Base-by-base conservation (phyloP, 768 basidiomycete genomes). In the Tephrocybe rancida region DNA sequence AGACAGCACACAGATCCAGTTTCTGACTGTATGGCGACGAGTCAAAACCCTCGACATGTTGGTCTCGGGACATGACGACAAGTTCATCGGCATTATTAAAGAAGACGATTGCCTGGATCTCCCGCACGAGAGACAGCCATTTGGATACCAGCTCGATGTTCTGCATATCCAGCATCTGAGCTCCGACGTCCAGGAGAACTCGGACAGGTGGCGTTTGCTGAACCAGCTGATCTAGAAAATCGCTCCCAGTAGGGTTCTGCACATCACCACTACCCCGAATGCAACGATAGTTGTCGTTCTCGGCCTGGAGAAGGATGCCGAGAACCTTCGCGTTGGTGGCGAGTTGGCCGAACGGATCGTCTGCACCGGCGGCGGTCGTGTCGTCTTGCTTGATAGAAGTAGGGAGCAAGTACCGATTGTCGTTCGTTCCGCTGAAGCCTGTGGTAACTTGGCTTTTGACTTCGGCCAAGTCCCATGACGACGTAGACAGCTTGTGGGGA, bases 381-480 rank as follows among this genome's bases (percentile, higher is more conserved):
- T 46, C 27, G 21, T 21, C 39, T 48, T 78, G 77, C 2, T 52
- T 58, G 34, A 74, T 72, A 5, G 71, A 70, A 0, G 61, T 67
- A 0, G 74, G 74, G n/a, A 75, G 59, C 14, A 76, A 58, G 39
- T 73, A 69, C 13, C 65, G 68, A 27, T 73, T 72, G 53, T 83
- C 81, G 44, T 83, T 84, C 1, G 82, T 84, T 8, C 82, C 82
- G 45, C 80, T 83, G 56, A 84, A 84, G 3, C 79, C 80, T 0
- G 80, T 81, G 1, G 69, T 78, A 11, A 70, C 24, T 19, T 70
- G 55, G 9, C 24, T 27, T 42, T 69, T 77, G 2, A 48, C 53
- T 46, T 76, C 74, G 0, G 76, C 80, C 32, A 83, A 62, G 66
- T 84, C 83, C 83, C 82, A 83, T 0, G 73, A 73, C 2, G 76